These are phyloP conservation scores for Endothia cerciana DNA, from an alignment of 2,329 filamentous ascomycete species.

Conservation along the genomic window DNA sequence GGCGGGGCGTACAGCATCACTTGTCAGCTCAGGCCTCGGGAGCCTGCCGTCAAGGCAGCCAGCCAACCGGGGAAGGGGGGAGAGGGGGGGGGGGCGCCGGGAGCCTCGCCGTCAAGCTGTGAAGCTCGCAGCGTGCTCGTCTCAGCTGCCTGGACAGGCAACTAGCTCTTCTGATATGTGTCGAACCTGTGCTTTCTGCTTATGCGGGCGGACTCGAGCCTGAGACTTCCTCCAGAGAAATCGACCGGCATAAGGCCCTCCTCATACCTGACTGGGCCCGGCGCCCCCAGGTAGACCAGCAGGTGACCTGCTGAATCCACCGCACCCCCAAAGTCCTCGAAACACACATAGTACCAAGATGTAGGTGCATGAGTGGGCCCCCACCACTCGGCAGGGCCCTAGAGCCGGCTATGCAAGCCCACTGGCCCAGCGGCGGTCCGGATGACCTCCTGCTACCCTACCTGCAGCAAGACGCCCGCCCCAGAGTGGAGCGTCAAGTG, in stretches of 20 bases:
- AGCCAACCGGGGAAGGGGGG: too few relatives aligned
- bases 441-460: conserved; percentile 23
- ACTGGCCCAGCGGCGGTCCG: conserved; percentile 4
- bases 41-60: not conserved
- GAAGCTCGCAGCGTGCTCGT: not conserved
- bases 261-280: too few relatives aligned
- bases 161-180: conserved; percentile 6
- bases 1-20: too few relatives aligned
- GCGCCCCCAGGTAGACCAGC: too few relatives aligned
- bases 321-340: too few relatives aligned
- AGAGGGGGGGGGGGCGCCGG: not conserved
- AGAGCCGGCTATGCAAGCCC: not conserved
- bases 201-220: too few relatives aligned
- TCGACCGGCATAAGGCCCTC: too few relatives aligned
- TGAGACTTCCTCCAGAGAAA: too few relatives aligned
- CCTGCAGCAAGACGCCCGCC: conserved; percentile 10
- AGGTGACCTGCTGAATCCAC: too few relatives aligned
- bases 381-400: not conserved
- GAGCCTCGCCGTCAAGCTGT: not conserved
- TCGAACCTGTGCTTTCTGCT: too few relatives aligned
- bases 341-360: too few relatives aligned
- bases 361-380: too few relatives aligned
- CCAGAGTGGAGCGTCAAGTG: conserved; percentile 5
- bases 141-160: conserved; percentile 5
- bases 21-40: conserved; percentile 9